Evolutionary conservation across 2,329 filamentous ascomycete species (phyloP).

Genomic region (Xylaria multiplex): DNA sequence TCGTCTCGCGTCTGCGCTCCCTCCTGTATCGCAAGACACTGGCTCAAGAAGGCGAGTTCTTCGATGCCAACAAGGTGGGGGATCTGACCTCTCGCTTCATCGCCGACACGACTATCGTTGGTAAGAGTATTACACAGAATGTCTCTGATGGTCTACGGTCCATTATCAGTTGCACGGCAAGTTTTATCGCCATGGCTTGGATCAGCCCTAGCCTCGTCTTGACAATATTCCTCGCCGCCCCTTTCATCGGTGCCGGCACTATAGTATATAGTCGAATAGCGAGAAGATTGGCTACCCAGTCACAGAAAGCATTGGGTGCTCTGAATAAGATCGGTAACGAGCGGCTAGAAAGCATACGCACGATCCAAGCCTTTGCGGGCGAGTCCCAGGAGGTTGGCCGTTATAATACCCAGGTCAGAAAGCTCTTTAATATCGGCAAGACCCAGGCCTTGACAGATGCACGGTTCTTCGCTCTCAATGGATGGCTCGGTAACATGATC

Average conservation of each 20-base stretch:
- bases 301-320: conserved; percentile 92
- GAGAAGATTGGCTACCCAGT: conserved; percentile 87
- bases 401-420: conserved; percentile 91
- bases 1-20: conserved; percentile 88
- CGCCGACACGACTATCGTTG: conserved; percentile 96
- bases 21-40: conserved; percentile 92
- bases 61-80: conserved; percentile 95
- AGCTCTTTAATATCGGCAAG: conserved; percentile 89
- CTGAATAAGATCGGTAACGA: conserved; percentile 98
- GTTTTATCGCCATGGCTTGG: conserved; percentile 94
- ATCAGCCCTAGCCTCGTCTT: conserved; percentile 91
- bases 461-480: conserved; percentile 87
- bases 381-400: conserved; percentile 89
- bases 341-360: conserved; percentile 94
- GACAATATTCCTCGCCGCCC: conserved; percentile 85
- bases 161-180: conserved; percentile 87
- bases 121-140: conserved; percentile 98
- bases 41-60: conserved; percentile 98
- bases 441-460: conserved; percentile 89
- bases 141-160: conserved; percentile 94
- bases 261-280: conserved; percentile 93
- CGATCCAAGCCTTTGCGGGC: conserved; percentile 94
- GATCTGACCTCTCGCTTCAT: conserved; percentile 95
- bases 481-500: conserved; percentile 95
- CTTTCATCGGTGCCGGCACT: conserved; percentile 88